Conservation (phyloP, 805 yeast species). For the Candida montana region DNA sequence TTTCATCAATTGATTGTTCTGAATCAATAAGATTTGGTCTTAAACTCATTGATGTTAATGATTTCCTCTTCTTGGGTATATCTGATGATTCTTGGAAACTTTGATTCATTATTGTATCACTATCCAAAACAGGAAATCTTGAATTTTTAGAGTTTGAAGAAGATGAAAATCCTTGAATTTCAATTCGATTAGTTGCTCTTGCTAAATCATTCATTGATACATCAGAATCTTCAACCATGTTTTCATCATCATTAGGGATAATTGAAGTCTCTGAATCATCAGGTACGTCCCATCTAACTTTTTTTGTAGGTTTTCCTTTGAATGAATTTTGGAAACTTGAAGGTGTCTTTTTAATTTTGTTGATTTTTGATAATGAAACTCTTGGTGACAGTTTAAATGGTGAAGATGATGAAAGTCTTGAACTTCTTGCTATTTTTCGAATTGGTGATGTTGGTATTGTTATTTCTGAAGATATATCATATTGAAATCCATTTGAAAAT, state of each 20-base stretch:
- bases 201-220: constrained; percentile 23
- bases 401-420: constrained; percentile 12
- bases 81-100: constrained; percentile 15
- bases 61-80: constrained; percentile 17
- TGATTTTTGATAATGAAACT: constrained; percentile 16
- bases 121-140: constrained; percentile 1
- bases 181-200: constrained; percentile 18
- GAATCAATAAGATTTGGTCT: constrained; percentile 11
- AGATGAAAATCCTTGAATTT: constrained; percentile 7
- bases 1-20: not conserved
- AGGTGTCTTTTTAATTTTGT: constrained; percentile 14
- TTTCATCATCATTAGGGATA: constrained; percentile 6
- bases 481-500: constrained; percentile 25
- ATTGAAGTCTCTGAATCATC: constrained; percentile 7
- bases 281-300: constrained; percentile 44
- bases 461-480: constrained; percentile 19
- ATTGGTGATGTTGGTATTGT: constrained; percentile 24
- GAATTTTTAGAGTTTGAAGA: constrained; percentile 2
- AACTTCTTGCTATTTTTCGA: constrained; percentile 17
- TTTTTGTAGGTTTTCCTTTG: constrained; percentile 28
- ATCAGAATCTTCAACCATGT: constrained; percentile 17
- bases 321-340: constrained; percentile 15
- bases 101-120: constrained; percentile 11
- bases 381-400: constrained; percentile 22
- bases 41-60: constrained; percentile 22